Evolutionary conservation across 768 basidiomycete genomes (phyloP).

Genomic region (Macrolepiota fuliginosa): DNA sequence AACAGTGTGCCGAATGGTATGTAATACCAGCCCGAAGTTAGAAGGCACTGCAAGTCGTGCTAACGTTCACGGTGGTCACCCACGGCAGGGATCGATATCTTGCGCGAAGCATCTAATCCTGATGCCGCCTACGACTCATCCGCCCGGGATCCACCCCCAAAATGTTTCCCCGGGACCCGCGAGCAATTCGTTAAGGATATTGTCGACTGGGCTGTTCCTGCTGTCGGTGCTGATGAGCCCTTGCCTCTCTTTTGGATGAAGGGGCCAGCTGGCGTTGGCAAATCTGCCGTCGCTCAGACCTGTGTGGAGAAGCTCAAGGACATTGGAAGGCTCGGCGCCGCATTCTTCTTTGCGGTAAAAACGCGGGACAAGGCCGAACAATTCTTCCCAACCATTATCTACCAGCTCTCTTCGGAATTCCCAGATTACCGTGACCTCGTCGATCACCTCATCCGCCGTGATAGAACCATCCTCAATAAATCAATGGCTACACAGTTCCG

Average conservation of each 20-base stretch:
- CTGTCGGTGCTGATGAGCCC: background rate
- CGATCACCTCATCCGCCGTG: background rate
- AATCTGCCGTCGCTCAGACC: background rate
- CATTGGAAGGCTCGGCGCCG: background rate
- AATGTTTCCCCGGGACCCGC: background rate
- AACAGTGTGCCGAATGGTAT: background rate
- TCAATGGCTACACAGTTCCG: background rate
- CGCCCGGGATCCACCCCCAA: background rate
- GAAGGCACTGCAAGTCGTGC: too few species aligned
- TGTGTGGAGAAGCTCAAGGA: background rate
- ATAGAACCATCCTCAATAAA: background rate
- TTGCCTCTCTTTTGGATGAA: background rate
- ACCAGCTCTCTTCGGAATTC: background rate
- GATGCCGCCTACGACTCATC: background rate
- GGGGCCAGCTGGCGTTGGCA: background rate
- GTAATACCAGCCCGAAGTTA: background rate
- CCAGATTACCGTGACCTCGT: background rate
- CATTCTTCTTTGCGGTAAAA: constrained; percentile 7
- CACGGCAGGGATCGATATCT: background rate
- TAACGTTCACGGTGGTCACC: too few species aligned
- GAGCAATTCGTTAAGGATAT: constrained; percentile 9
- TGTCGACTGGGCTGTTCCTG: background rate
- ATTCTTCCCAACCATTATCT: background rate
- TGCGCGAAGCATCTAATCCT: background rate
- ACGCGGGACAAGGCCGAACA: background rate